phyloP scores from a whole-genome alignment of 306 rosid genomes.

The Prunus fruticosa region DNA sequence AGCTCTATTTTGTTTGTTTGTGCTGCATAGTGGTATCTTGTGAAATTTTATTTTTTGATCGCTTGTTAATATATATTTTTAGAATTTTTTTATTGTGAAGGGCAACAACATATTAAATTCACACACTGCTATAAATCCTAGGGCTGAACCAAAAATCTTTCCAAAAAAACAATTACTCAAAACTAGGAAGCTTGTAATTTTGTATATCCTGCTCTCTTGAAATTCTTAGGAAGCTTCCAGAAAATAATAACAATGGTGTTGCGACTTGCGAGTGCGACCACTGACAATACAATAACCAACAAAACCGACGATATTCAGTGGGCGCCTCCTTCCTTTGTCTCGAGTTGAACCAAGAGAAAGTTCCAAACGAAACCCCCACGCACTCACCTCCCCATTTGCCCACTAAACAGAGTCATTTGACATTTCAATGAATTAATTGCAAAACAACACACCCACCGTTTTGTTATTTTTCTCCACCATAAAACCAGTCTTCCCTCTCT shows the following conservation, averaged over 20 bases:
- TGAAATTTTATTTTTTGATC: no score
- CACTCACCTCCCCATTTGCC: no score
- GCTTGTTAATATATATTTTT: no score
- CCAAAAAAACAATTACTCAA: no score
- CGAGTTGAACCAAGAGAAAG: background rate
- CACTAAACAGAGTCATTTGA: background rate
- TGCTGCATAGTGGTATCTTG: no score
- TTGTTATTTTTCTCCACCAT: background rate
- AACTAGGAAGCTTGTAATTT: background rate
- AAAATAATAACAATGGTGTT: background rate
- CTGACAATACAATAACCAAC: background rate
- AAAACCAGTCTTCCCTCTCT: background rate
- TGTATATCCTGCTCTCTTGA: background rate
- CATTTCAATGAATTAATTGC: background rate
- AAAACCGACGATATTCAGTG: slow-evolving; percentile 17
- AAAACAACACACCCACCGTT: background rate
- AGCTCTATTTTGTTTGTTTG: no score
- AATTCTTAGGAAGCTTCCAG: slow-evolving; percentile 10
- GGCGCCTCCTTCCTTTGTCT: slow-evolving; percentile 8
- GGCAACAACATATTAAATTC: no score
- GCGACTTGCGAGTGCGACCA: background rate
- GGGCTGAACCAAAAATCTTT: no score
- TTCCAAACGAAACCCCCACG: no score
- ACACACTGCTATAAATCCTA: no score
- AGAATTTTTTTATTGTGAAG: no score